Base-by-base conservation (phyloP, 169 alveolate genomes). In the Theileria parva region DNA sequence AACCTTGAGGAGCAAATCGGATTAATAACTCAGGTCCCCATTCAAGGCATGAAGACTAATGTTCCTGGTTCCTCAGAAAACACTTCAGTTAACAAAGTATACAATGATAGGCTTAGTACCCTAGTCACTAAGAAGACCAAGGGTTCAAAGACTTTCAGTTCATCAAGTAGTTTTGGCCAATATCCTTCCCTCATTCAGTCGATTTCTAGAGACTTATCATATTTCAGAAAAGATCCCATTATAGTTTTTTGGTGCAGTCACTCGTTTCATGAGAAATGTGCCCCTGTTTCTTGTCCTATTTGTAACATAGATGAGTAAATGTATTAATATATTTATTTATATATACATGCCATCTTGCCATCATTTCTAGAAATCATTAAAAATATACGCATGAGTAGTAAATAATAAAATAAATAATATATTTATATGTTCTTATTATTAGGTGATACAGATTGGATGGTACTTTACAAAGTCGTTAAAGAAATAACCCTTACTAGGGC, bases 161-260 rank as follows among this genome's bases (percentile, higher is more conserved):
- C 25, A 13, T n/a, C 72, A 21, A 21, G 13, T 17, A 64, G 19
- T 21, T 21, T 37, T 15, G 57, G 57, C 7, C 57, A 21, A n/a
- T 37, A n/a, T 21, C 48, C 72, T 15, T n/a, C 53, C 27, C 55
- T 27, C 28, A 19, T 6, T 69, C 78, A 19, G 71, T 32, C 44
- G 17, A 66, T 50, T n/a, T 19, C 5, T 30, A 19, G 51, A 61
- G 70, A 19, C 27, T 53, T 4, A 13, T 27, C 44, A n/a, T 30
- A 32, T 39, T 6, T 44, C 23, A 25, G 12, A 44, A 9, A 57
- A 11, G 23, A 12, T 50, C 68, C 85, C 34, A 39, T 81, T 6
- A 66, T 23, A 15, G 85, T 81, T 32, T 81, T 37, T 28, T 81
- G 88, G 88, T 81, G 88, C 50, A 68, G 65, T n/a, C 88, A 81